Percentiles rank a stretch among this genome's conserved stretches.
phyloP scores from a whole-genome alignment of 305 asterid species.

The Fraxinus paxiana region DNA sequence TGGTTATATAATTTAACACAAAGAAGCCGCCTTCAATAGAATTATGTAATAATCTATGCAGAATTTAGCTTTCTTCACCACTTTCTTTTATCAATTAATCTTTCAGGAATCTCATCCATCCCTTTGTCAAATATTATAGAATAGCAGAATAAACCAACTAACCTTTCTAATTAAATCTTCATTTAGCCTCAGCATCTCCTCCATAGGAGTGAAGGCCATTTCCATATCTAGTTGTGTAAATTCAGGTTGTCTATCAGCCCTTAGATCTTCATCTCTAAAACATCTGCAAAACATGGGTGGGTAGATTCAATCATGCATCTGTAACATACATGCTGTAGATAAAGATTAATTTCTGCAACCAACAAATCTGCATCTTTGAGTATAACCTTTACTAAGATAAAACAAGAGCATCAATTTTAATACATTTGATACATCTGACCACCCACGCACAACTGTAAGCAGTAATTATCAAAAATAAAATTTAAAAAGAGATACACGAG shows the following conservation, averaged over 20 bases:
- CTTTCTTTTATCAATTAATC: slow-evolving; percentile 13
- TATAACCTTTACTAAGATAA: background rate
- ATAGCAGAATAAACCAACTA: slow-evolving; percentile 15
- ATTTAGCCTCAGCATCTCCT: slow-evolving; percentile 89
- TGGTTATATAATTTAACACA: background rate
- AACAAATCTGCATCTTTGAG: background rate
- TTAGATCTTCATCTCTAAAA: slow-evolving; percentile 95
- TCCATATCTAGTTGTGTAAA: slow-evolving; percentile 96
- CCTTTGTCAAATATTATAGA: background rate
- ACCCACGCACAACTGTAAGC: background rate
- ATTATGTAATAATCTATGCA: background rate
- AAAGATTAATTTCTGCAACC: background rate
- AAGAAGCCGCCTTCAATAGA: background rate
- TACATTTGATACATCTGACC: slow-evolving; percentile 1
- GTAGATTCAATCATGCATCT: background rate
- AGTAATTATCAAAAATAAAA: background rate
- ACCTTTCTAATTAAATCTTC: slow-evolving; percentile 97
- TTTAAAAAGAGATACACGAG: slow-evolving; percentile 2
- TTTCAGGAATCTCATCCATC: background rate
- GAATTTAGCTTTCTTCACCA: background rate
- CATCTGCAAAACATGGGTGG: slow-evolving; percentile 53
- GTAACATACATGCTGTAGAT: background rate
- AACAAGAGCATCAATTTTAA: background rate
- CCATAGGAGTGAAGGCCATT: slow-evolving; percentile 87
- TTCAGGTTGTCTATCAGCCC: slow-evolving; percentile 99